These are phyloP conservation scores for Claviceps spartinae DNA, from an alignment of 2,329 filamentous ascomycete species.

Conservation along the genomic window DNA sequence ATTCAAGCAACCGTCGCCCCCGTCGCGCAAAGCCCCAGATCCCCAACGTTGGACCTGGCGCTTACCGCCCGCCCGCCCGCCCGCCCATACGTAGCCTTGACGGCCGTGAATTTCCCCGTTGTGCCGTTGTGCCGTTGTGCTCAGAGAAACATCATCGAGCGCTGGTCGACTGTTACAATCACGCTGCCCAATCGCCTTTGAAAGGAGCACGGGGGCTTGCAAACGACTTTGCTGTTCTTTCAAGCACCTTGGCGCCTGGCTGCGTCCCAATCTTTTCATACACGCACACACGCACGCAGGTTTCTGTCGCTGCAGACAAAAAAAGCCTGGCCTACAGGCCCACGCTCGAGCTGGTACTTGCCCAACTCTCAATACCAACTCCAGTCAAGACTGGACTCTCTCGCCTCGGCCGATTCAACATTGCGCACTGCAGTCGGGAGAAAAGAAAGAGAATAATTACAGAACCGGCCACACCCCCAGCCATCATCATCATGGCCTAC, in stretches of 20 bases:
- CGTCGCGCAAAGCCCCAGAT: conserved; percentile 17
- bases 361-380: conserved; percentile 11
- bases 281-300: not conserved
- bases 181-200: not conserved
- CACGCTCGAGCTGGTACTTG: conserved; percentile 15
- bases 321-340: conserved; percentile 13
- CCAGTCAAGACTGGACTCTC: conserved; percentile 9
- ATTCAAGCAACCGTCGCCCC: conserved; percentile 12
- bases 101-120: conserved; percentile 14
- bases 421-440: not conserved
- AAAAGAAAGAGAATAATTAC: not conserved
- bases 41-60: conserved; percentile 16
- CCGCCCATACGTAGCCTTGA: conserved; percentile 11
- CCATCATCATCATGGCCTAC: conserved; percentile 26
- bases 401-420: conserved; percentile 8
- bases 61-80: conserved; percentile 15
- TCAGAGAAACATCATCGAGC: conserved; percentile 3
- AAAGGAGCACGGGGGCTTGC: not conserved
- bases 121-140: conserved; percentile 7
- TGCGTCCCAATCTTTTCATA: conserved; percentile 3
- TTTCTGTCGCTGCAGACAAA: conserved; percentile 9
- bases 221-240: conserved; percentile 6
- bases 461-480: too few relatives aligned
- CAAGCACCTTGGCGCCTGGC: conserved; percentile 6
- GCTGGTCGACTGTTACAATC: not conserved